Evolutionary conservation across 495 filamentous ascomycete genomes (phyloP).

Genomic region (Xylona heveae): DNA sequence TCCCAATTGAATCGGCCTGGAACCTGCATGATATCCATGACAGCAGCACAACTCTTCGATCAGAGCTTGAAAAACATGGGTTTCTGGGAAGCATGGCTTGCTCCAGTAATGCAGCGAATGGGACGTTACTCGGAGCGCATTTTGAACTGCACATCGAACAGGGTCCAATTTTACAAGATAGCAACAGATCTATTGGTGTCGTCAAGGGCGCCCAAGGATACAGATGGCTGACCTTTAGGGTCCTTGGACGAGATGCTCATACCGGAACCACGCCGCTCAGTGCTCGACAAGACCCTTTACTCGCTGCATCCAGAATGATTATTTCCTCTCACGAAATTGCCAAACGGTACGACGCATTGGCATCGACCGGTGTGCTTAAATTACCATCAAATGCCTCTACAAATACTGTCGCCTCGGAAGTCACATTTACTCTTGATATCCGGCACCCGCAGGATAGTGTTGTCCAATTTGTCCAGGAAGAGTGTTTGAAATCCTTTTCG

Average conservation of each 20-base stretch:
- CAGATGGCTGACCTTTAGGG: neutral
- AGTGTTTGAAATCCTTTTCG: neutral
- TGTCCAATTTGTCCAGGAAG: neutral
- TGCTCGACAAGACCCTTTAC: neutral
- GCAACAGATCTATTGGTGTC: neutral
- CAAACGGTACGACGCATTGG: neutral
- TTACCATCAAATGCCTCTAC: neutral
- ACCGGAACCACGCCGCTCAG: neutral
- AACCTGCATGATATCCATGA: conserved; percentile 9
- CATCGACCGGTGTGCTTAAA: neutral
- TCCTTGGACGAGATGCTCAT: neutral
- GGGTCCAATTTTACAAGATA: neutral
- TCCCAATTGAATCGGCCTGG: neutral
- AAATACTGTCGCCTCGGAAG: neutral
- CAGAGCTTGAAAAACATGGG: conserved; percentile 7
- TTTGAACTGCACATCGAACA: conserved; percentile 1
- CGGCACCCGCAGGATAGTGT: neutral
- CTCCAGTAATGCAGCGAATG: no score
- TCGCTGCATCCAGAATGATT: neutral
- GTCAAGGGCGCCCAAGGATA: neutral
- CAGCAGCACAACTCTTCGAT: conserved; percentile 7
- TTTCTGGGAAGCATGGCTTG: conserved; percentile 6
- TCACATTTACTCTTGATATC: neutral
- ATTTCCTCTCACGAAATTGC: neutral
- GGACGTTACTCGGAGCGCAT: neutral